A percentile compares a stretch with the other conserved stretches of the same genome.
These are phyloP conservation scores for Zymoseptoria ardabiliae DNA, from an alignment of 2,329 filamentous ascomycete genomes.

Conservation along the genomic window DNA sequence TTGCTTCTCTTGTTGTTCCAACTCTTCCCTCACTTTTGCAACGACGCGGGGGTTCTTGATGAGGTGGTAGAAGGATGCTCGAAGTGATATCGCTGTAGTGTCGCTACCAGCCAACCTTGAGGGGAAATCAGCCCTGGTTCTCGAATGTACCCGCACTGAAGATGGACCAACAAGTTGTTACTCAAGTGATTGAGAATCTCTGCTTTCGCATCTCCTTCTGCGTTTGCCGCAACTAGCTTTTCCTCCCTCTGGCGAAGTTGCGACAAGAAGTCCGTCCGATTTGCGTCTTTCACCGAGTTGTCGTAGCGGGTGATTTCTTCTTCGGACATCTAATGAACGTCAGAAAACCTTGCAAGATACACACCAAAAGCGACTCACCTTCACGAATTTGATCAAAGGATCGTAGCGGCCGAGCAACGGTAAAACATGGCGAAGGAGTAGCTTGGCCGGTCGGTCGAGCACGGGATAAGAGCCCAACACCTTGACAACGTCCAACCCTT, in stretches of 20 bases:
- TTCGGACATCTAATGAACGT: not conserved
- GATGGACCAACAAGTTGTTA: conserved; percentile 8
- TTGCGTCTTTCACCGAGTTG: not conserved
- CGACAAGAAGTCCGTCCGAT: conserved; percentile 1
- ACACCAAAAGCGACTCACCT: not conserved
- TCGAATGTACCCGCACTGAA: not conserved
- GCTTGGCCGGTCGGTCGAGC: conserved; percentile 10
- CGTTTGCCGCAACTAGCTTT: not conserved
- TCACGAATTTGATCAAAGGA: not conserved
- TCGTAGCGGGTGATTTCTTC: conserved; percentile 1
- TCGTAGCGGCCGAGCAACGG: not conserved
- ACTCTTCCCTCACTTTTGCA: conserved; percentile 1
- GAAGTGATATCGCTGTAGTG: conserved; percentile 11
- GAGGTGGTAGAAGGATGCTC: conserved; percentile 35
- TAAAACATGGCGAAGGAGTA: not conserved
- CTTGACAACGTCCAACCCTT: conserved; percentile 2
- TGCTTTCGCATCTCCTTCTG: not conserved
- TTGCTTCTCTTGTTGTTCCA: not conserved
- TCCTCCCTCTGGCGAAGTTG: not conserved
- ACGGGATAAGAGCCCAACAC: conserved; percentile 4
- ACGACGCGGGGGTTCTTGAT: not conserved
- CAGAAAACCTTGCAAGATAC: not conserved
- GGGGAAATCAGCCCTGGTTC: not conserved
- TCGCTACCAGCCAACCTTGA: conserved; percentile 5
- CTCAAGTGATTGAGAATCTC: conserved; percentile 9